These are phyloP conservation scores for Pseudevernia furfuracea DNA, from an alignment of 495 filamentous ascomycete genomes.

Conservation along the genomic window DNA sequence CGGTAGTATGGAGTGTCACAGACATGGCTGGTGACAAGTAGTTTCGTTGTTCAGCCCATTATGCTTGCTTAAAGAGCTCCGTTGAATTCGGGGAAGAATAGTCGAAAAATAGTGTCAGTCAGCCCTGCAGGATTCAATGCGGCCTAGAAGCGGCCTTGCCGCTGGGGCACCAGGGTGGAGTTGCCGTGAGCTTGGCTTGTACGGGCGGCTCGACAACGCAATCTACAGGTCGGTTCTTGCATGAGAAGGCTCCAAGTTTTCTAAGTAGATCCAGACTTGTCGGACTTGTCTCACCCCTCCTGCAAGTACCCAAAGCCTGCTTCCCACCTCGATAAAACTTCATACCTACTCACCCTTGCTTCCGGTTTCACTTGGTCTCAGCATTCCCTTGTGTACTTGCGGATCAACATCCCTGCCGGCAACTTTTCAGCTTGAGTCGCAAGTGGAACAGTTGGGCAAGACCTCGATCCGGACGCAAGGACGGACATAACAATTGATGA, in stretches of 20 bases:
- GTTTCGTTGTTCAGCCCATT: slow-evolving; percentile 5
- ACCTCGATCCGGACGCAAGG: neutral
- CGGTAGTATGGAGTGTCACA: slow-evolving; percentile 75
- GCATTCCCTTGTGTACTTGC: neutral
- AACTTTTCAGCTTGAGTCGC: slow-evolving; percentile 3
- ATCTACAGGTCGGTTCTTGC: slow-evolving; percentile 10
- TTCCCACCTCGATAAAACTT: neutral
- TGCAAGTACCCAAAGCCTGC: neutral
- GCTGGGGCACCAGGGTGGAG: neutral
- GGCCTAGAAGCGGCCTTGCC: slow-evolving; percentile 17
- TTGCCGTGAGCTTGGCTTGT: neutral
- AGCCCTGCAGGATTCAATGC: slow-evolving; percentile 15
- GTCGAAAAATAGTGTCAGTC: neutral
- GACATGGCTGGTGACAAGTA: slow-evolving; percentile 28
- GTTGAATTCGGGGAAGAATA: neutral
- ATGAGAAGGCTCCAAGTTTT: neutral
- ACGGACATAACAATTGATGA: slow-evolving; percentile 2
- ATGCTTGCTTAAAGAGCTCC: neutral
- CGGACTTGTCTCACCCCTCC: neutral
- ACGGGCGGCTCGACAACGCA: slow-evolving; percentile 10
- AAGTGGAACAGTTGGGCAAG: neutral
- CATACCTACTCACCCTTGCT: too few relatives aligned
- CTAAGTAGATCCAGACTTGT: neutral
- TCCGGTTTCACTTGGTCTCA: neutral
- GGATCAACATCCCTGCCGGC: neutral